Conservation (phyloP, 768 basidiomycete genomes). For the Mycena sanguinolenta region DNA sequence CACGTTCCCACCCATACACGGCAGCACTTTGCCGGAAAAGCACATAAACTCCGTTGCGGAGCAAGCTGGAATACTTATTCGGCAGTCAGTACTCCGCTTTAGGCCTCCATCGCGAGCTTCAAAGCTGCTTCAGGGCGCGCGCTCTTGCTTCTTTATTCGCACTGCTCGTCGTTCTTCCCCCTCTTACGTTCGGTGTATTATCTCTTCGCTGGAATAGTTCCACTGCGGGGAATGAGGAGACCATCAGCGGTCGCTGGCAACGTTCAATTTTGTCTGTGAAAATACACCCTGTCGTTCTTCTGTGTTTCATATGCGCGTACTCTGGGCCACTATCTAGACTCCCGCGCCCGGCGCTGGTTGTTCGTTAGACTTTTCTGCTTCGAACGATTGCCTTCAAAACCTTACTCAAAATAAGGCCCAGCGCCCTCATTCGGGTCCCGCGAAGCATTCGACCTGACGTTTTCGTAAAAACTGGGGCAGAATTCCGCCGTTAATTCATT, state of each 20-base stretch:
- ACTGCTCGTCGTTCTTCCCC: constrained; percentile 10
- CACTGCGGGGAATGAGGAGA: constrained; percentile 5
- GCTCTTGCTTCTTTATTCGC: constrained; percentile 14
- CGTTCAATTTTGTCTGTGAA: background rate
- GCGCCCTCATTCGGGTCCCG: background rate
- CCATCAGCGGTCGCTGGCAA: too few species aligned
- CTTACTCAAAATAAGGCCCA: background rate
- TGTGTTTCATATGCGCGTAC: constrained; percentile 8
- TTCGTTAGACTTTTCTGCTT: background rate
- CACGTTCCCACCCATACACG: background rate
- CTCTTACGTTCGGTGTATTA: background rate
- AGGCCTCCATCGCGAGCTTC: constrained; percentile 17
- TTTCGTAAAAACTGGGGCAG: background rate
- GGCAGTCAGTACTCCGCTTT: constrained; percentile 7
- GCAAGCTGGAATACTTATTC: background rate
- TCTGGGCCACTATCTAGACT: constrained; percentile 15
- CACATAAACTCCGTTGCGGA: background rate
- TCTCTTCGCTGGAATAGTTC: constrained; percentile 1
- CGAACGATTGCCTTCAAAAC: background rate
- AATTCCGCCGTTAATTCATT: background rate
- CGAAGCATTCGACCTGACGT: background rate
- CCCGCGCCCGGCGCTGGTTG: constrained; percentile 5
- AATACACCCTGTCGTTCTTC: background rate
- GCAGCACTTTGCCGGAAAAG: background rate
- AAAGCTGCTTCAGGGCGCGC: constrained; percentile 5